Percentiles rank a stretch among this genome's conserved stretches.
These are phyloP conservation scores for Rhizomucor miehei DNA, from an alignment of 371 early-diverging fungal genomes.

Conservation along the genomic window DNA sequence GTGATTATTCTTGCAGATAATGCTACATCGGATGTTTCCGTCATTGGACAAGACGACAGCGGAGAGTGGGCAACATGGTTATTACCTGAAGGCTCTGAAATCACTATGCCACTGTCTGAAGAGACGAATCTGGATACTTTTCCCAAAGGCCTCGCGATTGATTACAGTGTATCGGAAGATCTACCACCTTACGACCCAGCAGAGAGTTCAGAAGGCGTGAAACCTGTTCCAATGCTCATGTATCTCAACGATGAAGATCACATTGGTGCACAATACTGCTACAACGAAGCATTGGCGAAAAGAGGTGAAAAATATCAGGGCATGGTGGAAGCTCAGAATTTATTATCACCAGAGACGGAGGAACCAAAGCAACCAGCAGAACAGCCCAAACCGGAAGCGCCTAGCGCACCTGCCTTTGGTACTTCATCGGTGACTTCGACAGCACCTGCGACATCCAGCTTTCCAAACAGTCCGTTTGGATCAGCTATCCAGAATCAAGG, in stretches of 20 bases:
- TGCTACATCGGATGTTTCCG: constrained; percentile 35
- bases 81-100: constrained; percentile 28
- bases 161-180: constrained; percentile 32
- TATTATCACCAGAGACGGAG: constrained; percentile 3
- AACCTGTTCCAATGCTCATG: constrained; percentile 39
- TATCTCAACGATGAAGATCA: constrained; percentile 44
- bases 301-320: constrained; percentile 25
- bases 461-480: constrained; percentile 23
- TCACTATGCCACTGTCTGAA: constrained; percentile 34
- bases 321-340: constrained; percentile 16
- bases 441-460: constrained; percentile 2
- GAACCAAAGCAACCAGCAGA: constrained; percentile 1
- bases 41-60: constrained; percentile 34
- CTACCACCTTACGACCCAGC: constrained; percentile 38
- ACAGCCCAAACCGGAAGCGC: neutral
- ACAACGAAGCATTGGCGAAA: constrained; percentile 30
- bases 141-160: constrained; percentile 43
- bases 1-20: constrained; percentile 35
- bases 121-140: constrained; percentile 34
- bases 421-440: neutral
- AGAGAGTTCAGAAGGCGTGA: constrained; percentile 22
- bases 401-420: constrained; percentile 1
- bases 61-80: constrained; percentile 44
- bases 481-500: constrained; percentile 12
- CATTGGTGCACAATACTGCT: constrained; percentile 41